Percentiles rank a stretch among this genome's conserved stretches.
Conservation (phyloP, 768 basidiomycete genomes). For the Austroboletus eburneus region DNA sequence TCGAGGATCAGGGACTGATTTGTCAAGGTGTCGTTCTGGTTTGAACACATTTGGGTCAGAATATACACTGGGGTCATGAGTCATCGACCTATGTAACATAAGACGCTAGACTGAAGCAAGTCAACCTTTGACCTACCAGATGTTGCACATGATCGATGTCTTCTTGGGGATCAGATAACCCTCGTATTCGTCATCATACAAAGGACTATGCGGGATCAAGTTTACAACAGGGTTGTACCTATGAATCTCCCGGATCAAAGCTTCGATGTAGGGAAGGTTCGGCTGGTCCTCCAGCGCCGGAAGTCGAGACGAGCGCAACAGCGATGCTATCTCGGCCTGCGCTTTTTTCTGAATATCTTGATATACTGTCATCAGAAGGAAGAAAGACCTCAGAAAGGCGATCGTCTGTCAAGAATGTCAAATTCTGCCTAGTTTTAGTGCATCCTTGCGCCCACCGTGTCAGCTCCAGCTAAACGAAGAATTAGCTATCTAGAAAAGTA, state of each 20-base stretch:
- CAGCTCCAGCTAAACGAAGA: constrained; percentile 5
- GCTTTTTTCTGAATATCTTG: constrained; percentile 23
- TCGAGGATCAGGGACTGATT: constrained; percentile 15
- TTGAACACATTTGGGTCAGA: constrained; percentile 27
- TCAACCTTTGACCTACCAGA: no score
- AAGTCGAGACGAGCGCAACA: constrained; percentile 20
- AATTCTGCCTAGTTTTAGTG: background rate
- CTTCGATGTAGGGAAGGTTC: constrained; percentile 24
- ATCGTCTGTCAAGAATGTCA: constrained; percentile 3
- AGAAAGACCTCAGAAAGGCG: constrained; percentile 6
- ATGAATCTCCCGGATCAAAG: constrained; percentile 22
- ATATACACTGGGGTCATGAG: constrained; percentile 28
- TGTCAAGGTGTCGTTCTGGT: constrained; percentile 23
- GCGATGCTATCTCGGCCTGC: constrained; percentile 20
- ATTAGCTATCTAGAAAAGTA: background rate
- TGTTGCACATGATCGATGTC: constrained; percentile 10
- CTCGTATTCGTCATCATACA: constrained; percentile 7
- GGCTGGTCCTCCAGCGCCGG: constrained; percentile 24
- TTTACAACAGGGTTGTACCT: constrained; percentile 16
- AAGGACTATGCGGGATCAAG: constrained; percentile 14
- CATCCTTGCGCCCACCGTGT: constrained; percentile 3
- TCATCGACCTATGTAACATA: constrained; percentile 25
- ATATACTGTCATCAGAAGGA: constrained; percentile 14
- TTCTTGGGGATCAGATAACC: constrained; percentile 11
- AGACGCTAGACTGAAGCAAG: background rate